These are phyloP conservation scores for Tolypocladium ovalisporum DNA, from an alignment of 2,329 filamentous ascomycete genomes.

Conservation along the genomic window DNA sequence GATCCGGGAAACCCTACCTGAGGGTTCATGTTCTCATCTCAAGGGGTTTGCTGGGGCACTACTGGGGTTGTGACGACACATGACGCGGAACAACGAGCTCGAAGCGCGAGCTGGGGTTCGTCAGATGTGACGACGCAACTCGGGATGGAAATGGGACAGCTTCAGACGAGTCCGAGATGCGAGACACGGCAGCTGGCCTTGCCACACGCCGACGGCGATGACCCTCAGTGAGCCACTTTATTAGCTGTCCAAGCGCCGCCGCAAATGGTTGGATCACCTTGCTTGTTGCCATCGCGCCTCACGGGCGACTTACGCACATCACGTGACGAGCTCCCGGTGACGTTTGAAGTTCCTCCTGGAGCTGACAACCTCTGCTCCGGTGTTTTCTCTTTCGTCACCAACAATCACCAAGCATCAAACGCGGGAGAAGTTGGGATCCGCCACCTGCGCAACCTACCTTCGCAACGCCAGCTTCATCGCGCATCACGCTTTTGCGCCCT, in stretches of 20 bases:
- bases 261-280: neutral
- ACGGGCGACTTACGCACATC: constrained; percentile 7
- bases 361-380: constrained; percentile 19
- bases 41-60: constrained; percentile 17
- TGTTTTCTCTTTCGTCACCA: constrained; percentile 24
- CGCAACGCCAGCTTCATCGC: constrained; percentile 16
- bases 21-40: constrained; percentile 13
- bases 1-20: constrained; percentile 8
- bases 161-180: neutral
- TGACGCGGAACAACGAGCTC: constrained; percentile 16
- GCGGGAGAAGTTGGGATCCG: constrained; percentile 18
- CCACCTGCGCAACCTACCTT: constrained; percentile 21
- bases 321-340: constrained; percentile 23
- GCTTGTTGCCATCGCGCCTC: neutral
- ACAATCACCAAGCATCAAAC: constrained; percentile 19
- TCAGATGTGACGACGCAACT: neutral
- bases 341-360: constrained; percentile 22
- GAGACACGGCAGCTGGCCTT: neutral
- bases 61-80: constrained; percentile 17
- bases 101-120: constrained; percentile 6
- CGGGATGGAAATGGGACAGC: constrained; percentile 2
- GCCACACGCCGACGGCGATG: neutral
- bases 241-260: neutral
- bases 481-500: constrained; percentile 10
- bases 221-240: neutral